Base-by-base conservation (phyloP, 306 rosid genomes). In the Trifolium dubium region DNA sequence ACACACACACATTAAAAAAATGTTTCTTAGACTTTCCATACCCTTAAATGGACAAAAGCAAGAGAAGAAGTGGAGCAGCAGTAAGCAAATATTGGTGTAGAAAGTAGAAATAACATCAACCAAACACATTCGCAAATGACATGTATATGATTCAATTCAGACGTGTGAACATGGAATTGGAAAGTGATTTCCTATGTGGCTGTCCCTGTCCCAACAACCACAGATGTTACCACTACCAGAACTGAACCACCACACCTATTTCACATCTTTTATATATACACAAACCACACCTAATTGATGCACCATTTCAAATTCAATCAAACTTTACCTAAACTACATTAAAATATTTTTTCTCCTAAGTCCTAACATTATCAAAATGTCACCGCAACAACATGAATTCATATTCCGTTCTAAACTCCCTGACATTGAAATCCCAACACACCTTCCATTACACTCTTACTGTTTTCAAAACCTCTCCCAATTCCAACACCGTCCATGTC, bases 371-470 rank as follows among this genome's bases (percentile, higher is more conserved):
- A 10, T 11, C 37, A 23, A 55, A 39, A 71, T 70, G 75, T 71
- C 75, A n/a, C 32, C 51, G 9, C 15, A 31, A 2, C 32, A 28
- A 60, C 10, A 61, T 28, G 65, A 90, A 7, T 79, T 85, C 85
- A 87, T 91, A 63, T 88, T 91, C 90, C 86, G 83, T 3, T 93
- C 98, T 0, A 89, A 88, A n/a, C 89, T 93, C 53, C 97, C 97
- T 0, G 89, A 88, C 69, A 91, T 93, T 49, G 32, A 78, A 84
- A 93, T 93, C 66, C 90, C 98, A 8, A 84, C 79, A 32, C 93
- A 89, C 65, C 97, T 93, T 28, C 97, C 96, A 0, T 47, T 93
- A 7, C 97, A 89, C 78, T 80, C 90, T 10, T 91, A 93, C 50
- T 77, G 87, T 86, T 93, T 93, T 79, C 68, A 93, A 70, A 87